Conservation (phyloP, 2,329 filamentous ascomycete genomes). For the Colletotrichum euphorbiae region DNA sequence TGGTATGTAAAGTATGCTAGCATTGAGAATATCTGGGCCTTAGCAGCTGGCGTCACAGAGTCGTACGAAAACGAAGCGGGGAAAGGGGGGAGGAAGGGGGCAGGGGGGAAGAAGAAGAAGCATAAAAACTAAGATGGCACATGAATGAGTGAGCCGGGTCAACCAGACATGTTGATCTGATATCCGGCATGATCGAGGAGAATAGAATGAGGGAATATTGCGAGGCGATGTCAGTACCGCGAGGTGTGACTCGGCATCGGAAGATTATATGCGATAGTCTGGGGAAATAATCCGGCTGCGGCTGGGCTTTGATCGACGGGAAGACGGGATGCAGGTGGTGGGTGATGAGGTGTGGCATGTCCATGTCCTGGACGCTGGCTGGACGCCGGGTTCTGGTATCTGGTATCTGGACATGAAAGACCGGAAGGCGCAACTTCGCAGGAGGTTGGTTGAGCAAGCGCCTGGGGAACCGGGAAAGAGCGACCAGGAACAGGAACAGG, state of each 20-base stretch:
- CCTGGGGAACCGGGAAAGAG: not conserved
- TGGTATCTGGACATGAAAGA: no score
- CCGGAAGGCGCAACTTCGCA: not conserved
- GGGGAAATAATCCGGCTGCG: not conserved
- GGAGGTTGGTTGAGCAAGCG: slow-evolving; percentile 9
- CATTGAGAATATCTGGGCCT: no score
- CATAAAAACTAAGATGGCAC: not conserved
- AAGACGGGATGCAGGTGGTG: not conserved
- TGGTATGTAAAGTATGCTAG: no score
- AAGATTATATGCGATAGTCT: slow-evolving; percentile 2
- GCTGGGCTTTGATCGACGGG: slow-evolving; percentile 5
- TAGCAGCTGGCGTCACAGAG: slow-evolving; percentile 10
- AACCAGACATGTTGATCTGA: slow-evolving; percentile 16
- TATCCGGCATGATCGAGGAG: slow-evolving; percentile 10
- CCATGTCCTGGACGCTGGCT: no score
- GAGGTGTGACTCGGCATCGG: slow-evolving; percentile 16
- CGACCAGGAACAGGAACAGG: not conserved
- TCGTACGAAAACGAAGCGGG: slow-evolving; percentile 15
- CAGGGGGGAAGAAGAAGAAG: not conserved
- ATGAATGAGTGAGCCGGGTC: slow-evolving; percentile 17
- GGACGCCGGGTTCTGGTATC: no score
- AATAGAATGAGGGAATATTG: slow-evolving; percentile 1
- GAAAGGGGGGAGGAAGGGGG: not conserved
- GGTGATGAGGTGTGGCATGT: no score
- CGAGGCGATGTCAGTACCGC: not conserved